phyloP scores from a whole-genome alignment of 192 early-diverging fungal genomes.

The Umbelopsis vinacea region DNA sequence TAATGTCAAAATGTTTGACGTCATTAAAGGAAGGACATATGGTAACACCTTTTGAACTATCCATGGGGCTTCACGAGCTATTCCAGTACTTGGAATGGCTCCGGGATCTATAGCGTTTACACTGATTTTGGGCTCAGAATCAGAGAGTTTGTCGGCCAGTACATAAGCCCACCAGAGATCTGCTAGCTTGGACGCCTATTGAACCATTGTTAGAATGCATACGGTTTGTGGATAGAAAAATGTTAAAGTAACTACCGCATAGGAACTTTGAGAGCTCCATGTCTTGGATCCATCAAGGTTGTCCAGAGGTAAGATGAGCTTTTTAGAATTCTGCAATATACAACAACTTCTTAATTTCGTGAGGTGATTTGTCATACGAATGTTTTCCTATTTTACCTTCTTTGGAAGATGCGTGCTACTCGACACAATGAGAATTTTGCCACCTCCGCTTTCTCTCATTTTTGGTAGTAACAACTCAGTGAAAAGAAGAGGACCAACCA shows the following conservation, averaged over 20 bases:
- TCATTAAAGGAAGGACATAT: background rate
- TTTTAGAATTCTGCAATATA: background rate
- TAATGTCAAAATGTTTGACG: background rate
- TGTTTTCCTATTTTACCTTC: background rate
- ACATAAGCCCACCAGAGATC: constrained; percentile 24
- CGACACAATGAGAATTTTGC: constrained; percentile 4
- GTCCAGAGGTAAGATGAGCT: constrained; percentile 22
- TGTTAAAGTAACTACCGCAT: background rate
- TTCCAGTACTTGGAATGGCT: constrained; percentile 3
- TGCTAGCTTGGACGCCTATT: constrained; percentile 16
- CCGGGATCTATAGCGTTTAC: constrained; percentile 20
- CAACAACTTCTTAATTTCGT: background rate
- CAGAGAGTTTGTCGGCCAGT: background rate
- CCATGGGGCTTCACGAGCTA: constrained; percentile 16
- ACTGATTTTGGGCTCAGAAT: background rate
- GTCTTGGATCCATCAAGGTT: constrained; percentile 26
- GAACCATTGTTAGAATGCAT: background rate
- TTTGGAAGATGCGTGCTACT: background rate
- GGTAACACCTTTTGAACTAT: background rate
- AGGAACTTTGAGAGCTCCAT: background rate
- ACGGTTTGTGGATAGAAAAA: background rate
- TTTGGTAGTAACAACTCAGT: constrained; percentile 20
- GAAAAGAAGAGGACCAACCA: constrained; percentile 23
- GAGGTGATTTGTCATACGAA: background rate
- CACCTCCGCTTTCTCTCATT: constrained; percentile 4